phyloP scores from a whole-genome alignment of 2,329 filamentous ascomycete genomes.

The Lachnum nothofagi region DNA sequence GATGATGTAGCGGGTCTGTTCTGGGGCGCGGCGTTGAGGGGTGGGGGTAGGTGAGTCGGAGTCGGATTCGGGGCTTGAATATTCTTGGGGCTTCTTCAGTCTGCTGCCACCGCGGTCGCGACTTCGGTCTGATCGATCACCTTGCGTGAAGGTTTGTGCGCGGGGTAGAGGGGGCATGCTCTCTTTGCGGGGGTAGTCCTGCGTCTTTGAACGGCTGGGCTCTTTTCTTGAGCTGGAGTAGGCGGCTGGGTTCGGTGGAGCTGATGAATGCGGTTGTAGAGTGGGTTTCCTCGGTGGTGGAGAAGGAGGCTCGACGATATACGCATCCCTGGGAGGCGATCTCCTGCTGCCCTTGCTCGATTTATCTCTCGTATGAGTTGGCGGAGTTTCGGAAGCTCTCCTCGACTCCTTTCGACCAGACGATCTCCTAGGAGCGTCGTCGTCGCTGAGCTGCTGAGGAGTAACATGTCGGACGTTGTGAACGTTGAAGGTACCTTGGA shows the following conservation, averaged over 20 bases:
- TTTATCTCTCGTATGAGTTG: slow-evolving; percentile 17
- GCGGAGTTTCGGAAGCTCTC: slow-evolving; percentile 26
- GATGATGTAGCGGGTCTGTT: slow-evolving; percentile 24
- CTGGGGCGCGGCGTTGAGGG: slow-evolving; percentile 12
- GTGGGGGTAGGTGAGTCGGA: slow-evolving; percentile 14
- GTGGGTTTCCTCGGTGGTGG: slow-evolving; percentile 26
- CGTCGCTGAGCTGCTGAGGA: slow-evolving; percentile 26
- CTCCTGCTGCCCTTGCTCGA: slow-evolving; percentile 10
- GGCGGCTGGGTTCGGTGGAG: slow-evolving; percentile 20
- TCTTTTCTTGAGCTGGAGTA: slow-evolving; percentile 17
- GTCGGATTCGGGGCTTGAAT: slow-evolving; percentile 20
- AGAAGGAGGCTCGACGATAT: slow-evolving; percentile 29
- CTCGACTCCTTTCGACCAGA: slow-evolving; percentile 26
- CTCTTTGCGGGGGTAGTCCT: slow-evolving; percentile 26
- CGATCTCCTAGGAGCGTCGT: slow-evolving; percentile 30
- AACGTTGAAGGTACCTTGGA: slow-evolving; percentile 21
- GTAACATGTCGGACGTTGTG: slow-evolving; percentile 25
- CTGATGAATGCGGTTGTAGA: slow-evolving; percentile 28
- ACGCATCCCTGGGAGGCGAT: slow-evolving; percentile 13
- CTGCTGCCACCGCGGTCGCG: slow-evolving; percentile 21
- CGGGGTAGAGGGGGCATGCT: slow-evolving; percentile 26
- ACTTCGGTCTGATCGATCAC: slow-evolving; percentile 16
- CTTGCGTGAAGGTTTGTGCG: slow-evolving; percentile 25
- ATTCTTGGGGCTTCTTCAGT: slow-evolving; percentile 19
- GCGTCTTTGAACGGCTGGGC: slow-evolving; percentile 29